phyloP scores from a whole-genome alignment of 2,329 filamentous ascomycete species.

The Beauveria varroae region DNA sequence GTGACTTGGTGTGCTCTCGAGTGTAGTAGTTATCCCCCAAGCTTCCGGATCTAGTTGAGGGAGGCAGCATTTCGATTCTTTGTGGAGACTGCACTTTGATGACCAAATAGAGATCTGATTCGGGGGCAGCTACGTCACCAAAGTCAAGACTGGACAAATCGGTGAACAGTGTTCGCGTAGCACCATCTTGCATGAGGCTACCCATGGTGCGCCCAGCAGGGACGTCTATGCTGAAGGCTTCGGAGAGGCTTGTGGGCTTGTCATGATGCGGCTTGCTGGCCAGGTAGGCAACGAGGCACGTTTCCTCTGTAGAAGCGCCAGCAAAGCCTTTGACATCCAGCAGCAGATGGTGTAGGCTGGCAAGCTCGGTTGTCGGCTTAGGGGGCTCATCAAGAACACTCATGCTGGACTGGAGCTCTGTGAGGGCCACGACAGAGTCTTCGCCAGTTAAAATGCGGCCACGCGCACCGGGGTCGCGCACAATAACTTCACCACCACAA shows the following conservation, averaged over 20 bases:
- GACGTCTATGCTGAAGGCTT: constrained; percentile 74
- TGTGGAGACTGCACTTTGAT: constrained; percentile 65
- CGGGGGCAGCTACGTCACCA: constrained; percentile 52
- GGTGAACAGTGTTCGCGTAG: constrained; percentile 78
- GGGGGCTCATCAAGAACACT: constrained; percentile 84
- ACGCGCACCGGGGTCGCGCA: constrained; percentile 75
- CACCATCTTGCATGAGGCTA: constrained; percentile 54
- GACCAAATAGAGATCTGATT: constrained; percentile 73
- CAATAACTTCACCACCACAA: constrained; percentile 87
- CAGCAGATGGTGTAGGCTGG: constrained; percentile 70
- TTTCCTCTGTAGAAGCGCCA: constrained; percentile 66
- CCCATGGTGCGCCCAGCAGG: constrained; percentile 65
- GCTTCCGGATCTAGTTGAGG: constrained; percentile 44
- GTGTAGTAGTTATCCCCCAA: constrained; percentile 32
- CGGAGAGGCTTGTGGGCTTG: constrained; percentile 62
- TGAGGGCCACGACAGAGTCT: constrained; percentile 87
- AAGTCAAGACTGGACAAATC: constrained; percentile 74
- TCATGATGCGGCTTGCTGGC: constrained; percentile 62
- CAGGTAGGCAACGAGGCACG: constrained; percentile 69
- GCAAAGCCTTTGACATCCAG: constrained; percentile 79
- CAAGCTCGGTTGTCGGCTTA: constrained; percentile 56
- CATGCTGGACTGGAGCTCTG: constrained; percentile 91
- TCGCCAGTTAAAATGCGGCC: constrained; percentile 85
- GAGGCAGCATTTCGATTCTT: constrained; percentile 38
- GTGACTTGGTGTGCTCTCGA: constrained; percentile 40